These are phyloP conservation scores for Clohesyomyces aquaticus DNA, from an alignment of 495 filamentous ascomycete genomes.

Conservation along the genomic window DNA sequence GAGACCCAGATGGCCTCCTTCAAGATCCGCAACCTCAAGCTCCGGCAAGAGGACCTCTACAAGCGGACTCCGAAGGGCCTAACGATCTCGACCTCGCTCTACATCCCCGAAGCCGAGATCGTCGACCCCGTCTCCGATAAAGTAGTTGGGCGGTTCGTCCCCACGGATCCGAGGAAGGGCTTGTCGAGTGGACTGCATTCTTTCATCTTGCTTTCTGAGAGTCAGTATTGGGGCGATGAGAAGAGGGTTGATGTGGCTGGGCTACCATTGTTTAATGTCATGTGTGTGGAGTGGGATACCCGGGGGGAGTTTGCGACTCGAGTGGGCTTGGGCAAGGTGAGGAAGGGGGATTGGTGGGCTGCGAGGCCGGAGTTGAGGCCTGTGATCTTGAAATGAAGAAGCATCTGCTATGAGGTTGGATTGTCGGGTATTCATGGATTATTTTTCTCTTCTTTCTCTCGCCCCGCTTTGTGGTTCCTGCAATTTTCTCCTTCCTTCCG, in stretches of 20 bases:
- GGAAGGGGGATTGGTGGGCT: conserved; percentile 2
- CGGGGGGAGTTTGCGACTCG: not conserved
- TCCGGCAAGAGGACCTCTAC: not conserved
- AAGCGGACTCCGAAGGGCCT: not conserved
- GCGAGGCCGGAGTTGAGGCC: not conserved
- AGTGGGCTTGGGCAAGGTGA: conserved; percentile 1
- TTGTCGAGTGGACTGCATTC: not conserved
- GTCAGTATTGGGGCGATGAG: conserved; percentile 8
- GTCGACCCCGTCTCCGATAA: not conserved
- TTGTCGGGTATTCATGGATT: too few species aligned
- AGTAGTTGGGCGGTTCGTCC: not conserved
- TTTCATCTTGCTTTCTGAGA: conserved; percentile 5
- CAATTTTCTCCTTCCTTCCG: too few species aligned
- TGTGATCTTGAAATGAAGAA: conserved; percentile 2
- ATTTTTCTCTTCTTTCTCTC: too few species aligned
- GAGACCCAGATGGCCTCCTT: not conserved
- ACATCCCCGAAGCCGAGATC: not conserved
- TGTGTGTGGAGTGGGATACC: conserved; percentile 1
- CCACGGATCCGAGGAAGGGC: not conserved
- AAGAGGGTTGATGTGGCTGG: conserved; percentile 7
- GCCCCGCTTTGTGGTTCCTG: too few species aligned
- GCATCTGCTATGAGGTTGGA: too few species aligned
- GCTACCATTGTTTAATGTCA: conserved; percentile 4
- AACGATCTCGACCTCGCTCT: not conserved
- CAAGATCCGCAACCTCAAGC: not conserved